Evolutionary conservation across 1,139 yeast species (phyloP), one percentile per base, ranked within the genome.

Genomic region (Blastobotrys illinoisensis): DNA sequence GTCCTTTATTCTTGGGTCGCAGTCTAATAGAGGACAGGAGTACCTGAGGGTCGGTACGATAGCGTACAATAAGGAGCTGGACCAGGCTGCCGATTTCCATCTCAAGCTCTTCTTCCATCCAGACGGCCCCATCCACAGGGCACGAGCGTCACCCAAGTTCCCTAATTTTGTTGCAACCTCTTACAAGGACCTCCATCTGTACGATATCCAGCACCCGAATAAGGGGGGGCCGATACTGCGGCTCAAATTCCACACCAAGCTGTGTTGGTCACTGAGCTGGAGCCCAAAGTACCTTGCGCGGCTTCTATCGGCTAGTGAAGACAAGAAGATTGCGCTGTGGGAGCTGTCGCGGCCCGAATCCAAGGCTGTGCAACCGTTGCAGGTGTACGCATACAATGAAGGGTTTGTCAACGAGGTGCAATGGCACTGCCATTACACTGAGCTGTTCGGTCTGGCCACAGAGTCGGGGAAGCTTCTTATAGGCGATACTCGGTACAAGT

Each of bases 181-280:
- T 5, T 46, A 44, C 46, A 18, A n/a, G 11, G 28, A 51, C 4
- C 11, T 51, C 7, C 28, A 43, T 9, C 19, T 51, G 18, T 51
- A 44, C 46, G 44, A 51, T 26, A 44, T 32, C 2, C 13, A 43
- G 21, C 46, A 48, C 24, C 24, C 44, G 14, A 11, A 9, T 11
- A 13, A 14, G 36, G 51, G 48, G 36, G 52, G 43, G 28, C 51
- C 56, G 7, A 48, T 58, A 32, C 58, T 51, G 2, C 21, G 72
- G 2, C 79, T 85, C 55, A 77, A 79, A 58, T 82, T 78, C 64
- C 96, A 88, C 67, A 73, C 75, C 20, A 75, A 73, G 52, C 89
- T 84, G 61, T 95, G 95, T 0, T 82, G 77, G 67, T 86, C 86
- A 0, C 71, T 88, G 2, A 83, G 83, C 58, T 88, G 95, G 95